Conservation (phyloP, 495 filamentous ascomycete species). For the Margaritispora aquatica region DNA sequence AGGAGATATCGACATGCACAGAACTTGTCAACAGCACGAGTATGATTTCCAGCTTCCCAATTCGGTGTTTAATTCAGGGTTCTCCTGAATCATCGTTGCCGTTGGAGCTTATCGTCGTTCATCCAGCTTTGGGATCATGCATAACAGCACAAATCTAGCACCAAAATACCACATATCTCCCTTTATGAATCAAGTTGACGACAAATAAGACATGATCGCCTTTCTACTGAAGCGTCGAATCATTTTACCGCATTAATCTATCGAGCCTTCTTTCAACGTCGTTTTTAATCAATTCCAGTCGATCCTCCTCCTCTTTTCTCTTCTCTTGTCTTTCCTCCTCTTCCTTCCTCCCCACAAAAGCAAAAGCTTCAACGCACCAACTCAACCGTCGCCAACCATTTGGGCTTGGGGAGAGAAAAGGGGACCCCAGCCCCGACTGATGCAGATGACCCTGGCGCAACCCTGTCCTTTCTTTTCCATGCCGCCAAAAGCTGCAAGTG, state of each 20-base stretch:
- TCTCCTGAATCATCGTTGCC: neutral
- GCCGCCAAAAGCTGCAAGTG: no score
- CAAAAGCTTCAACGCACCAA: neutral
- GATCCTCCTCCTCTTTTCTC: neutral
- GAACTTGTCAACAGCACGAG: no score
- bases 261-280: neutral
- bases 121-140: neutral
- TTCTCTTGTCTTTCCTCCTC: neutral
- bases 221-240: neutral
- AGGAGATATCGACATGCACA: no score
- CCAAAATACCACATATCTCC: neutral
- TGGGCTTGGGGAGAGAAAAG: no score
- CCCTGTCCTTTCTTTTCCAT: no score
- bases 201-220: no score
- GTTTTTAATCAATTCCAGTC: neutral
- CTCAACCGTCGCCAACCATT: neutral
- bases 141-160: neutral
- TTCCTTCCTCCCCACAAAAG: neutral
- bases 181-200: neutral
- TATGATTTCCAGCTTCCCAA: neutral
- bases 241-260: neutral
- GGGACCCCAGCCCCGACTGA: no score
- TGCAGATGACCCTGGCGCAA: no score
- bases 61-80: neutral
- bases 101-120: no score